These are phyloP conservation scores for Cronartium quercuum DNA, from an alignment of 1,284 basidiomycete genomes.

Conservation along the genomic window DNA sequence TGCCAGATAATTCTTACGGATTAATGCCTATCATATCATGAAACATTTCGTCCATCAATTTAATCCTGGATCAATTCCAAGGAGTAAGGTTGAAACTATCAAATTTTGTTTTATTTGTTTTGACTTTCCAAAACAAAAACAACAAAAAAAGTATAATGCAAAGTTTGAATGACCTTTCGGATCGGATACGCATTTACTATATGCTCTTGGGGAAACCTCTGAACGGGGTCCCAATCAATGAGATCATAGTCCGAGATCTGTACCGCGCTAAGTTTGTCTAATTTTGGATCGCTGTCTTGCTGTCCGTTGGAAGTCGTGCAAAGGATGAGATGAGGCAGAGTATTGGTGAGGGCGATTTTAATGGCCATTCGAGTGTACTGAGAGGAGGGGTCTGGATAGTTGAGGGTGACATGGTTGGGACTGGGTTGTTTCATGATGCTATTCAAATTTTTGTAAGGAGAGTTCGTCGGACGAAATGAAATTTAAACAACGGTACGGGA, in stretches of 20 bases:
- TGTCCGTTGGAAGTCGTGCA: neutral
- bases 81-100: no score
- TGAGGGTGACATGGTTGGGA: neutral
- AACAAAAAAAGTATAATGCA: neutral
- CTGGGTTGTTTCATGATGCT: neutral
- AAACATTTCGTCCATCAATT: neutral
- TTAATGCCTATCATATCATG: slow-evolving; percentile 4
- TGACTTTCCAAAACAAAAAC: neutral
- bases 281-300: neutral
- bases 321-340: neutral
- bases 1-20: slow-evolving; percentile 57
- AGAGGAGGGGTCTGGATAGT: neutral
- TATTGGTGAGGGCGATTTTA: neutral
- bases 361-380: neutral
- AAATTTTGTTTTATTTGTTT: no score
- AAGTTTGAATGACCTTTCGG: slow-evolving; percentile 13
- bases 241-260: slow-evolving; percentile 19
- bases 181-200: slow-evolving; percentile 29
- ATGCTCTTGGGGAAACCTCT: neutral
- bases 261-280: neutral
- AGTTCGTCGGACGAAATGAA: no score
- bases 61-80: neutral
- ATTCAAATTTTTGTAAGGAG: neutral
- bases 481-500: no score
- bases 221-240: slow-evolving; percentile 8